phyloP scores from a whole-genome alignment of 2,329 filamentous ascomycete genomes.

The Ceratocystis cacaofunesta region DNA sequence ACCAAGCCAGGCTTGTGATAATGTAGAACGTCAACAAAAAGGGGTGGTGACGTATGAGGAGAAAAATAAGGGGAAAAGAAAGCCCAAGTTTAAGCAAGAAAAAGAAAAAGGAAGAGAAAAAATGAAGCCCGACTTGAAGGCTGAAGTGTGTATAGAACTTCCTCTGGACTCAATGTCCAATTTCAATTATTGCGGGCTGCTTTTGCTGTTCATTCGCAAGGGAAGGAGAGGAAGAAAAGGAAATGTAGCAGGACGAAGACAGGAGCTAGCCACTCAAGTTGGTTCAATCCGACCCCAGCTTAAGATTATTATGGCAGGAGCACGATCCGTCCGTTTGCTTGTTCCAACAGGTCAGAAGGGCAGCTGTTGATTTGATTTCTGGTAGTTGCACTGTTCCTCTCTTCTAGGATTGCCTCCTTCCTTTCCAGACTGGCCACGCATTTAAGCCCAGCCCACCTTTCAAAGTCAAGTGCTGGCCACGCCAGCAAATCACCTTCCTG shows the following conservation, averaged over 20 bases:
- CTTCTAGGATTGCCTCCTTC: too few relatives aligned
- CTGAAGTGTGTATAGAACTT: not conserved
- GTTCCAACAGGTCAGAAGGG: not conserved
- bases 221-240: not conserved
- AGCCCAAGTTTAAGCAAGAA: not conserved
- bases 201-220: not conserved
- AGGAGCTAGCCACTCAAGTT: not conserved
- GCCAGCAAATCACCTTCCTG: not conserved
- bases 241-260: not conserved
- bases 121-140: not conserved
- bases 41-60: not conserved
- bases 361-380: not conserved
- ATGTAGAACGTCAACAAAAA: not conserved
- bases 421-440: too few relatives aligned
- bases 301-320: not conserved
- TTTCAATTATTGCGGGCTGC: not conserved
- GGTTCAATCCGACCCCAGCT: too few relatives aligned
- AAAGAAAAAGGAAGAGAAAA: not conserved
- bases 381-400: not conserved
- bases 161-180: not conserved
- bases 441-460: too few relatives aligned
- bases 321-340: constrained; percentile 3
- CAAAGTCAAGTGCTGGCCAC: too few relatives aligned
- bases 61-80: not conserved
- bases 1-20: not conserved